Evolutionary conservation across 345 rosid species (phyloP), one percentile per base, ranked within the genome.

Genomic region (Trapa incisa): DNA sequence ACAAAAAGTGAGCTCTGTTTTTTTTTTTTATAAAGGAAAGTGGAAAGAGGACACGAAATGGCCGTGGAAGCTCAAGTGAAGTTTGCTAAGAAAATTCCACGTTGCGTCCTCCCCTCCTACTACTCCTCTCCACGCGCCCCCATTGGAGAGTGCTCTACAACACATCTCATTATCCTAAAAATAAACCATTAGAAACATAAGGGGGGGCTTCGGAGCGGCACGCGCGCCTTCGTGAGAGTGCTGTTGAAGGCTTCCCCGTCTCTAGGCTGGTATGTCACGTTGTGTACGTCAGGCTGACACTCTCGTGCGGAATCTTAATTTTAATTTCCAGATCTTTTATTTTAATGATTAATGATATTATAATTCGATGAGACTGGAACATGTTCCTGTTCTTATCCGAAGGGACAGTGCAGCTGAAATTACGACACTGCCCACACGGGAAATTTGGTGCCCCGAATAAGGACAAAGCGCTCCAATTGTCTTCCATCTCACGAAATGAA

Each of bases 241-340:
- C 38, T 2, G 8, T 9, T 35, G 14, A 29, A 11, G 2, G 13
- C 29, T 56, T 17, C 52, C 13, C 15, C 11, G 61, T 60, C 58
- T 69, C 72, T 61, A 54, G 60, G 60, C 52, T 50, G 60, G 3
- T 1, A 47, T 63, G 72, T 69, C 72, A 69, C 58, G 72, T 5
- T 29, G 36, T 0, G 15, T n/a, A 38, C 72, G 32, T 69, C 66
- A 69, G 2, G 48, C 48, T 45, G 12, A 45, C 48, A 1, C 48
- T 7, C 47, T 13, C 12, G 10, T 45, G 48, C 11, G 48, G 48
- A 6, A 58, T 54, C 60, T n/a, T 22, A 2, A 14, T 5, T 2
- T 50, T 50, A 50, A 50, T 6, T 6, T 16, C 5, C 54, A 50
- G 12, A 6, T 50, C 16, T 3, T 50, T 16, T 13, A 50, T 0